phyloP scores from a whole-genome alignment of 2,329 filamentous ascomycete species.

The Colletotrichum costaricense region DNA sequence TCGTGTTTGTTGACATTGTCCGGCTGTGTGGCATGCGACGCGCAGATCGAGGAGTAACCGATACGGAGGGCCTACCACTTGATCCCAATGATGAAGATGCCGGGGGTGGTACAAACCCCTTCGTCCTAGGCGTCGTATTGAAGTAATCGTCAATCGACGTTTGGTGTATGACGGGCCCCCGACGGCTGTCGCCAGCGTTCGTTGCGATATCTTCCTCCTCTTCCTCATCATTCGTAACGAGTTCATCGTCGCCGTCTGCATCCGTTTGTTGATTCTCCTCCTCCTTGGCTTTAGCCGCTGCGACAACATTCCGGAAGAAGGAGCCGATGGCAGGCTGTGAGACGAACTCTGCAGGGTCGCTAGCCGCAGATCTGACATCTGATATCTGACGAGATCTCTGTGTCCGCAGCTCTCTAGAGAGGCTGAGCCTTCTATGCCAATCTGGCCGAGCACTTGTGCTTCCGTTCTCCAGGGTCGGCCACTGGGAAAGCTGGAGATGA shows the following conservation, averaged over 20 bases:
- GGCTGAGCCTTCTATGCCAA: slow-evolving; percentile 65
- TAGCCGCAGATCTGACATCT: slow-evolving; percentile 69
- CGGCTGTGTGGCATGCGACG: slow-evolving; percentile 70
- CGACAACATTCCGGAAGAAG: slow-evolving; percentile 32
- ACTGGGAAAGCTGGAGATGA: slow-evolving; percentile 53
- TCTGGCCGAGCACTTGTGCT: slow-evolving; percentile 50
- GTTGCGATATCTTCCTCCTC: slow-evolving; percentile 65
- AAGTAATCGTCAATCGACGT: slow-evolving; percentile 63
- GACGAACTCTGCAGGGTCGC: slow-evolving; percentile 72
- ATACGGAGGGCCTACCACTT: slow-evolving; percentile 34
- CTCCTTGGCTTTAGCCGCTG: slow-evolving; percentile 41
- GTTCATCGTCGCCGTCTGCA: slow-evolving; percentile 89
- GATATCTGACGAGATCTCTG: slow-evolving; percentile 62
- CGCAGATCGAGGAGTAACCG: slow-evolving; percentile 47
- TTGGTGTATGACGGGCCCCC: slow-evolving; percentile 36
- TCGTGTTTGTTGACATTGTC: slow-evolving; percentile 84
- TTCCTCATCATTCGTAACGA: slow-evolving; percentile 84
- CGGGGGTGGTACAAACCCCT: slow-evolving; percentile 47
- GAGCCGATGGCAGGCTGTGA: slow-evolving; percentile 47
- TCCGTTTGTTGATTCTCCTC: slow-evolving; percentile 75
- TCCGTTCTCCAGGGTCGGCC: slow-evolving; percentile 58
- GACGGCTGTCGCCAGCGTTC: slow-evolving; percentile 50
- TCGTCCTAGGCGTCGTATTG: slow-evolving; percentile 57
- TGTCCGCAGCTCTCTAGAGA: slow-evolving; percentile 58
- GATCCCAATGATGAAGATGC: slow-evolving; percentile 47